Evolutionary conservation across 495 filamentous ascomycete species (phyloP).

Genomic region (Cryomyces minteri): DNA sequence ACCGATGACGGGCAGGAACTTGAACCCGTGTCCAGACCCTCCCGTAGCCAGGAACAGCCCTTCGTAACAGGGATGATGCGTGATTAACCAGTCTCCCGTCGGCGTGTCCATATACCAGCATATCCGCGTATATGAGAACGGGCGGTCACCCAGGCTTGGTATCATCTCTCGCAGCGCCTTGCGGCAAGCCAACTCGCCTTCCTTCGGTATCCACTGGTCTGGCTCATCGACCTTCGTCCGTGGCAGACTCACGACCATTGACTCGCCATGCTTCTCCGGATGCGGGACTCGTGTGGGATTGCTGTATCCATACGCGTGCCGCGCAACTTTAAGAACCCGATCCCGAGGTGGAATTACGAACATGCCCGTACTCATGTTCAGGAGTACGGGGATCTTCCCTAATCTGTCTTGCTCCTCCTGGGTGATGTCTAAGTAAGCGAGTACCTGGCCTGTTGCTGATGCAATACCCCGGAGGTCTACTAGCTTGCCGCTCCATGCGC

Average conservation of each 20-base stretch:
- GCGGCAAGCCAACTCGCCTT: constrained; percentile 43
- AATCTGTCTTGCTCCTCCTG: constrained; percentile 46
- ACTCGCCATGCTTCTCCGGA: constrained; percentile 10
- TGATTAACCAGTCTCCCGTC: constrained; percentile 61
- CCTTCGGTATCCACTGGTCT: constrained; percentile 30
- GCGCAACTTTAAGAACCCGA: constrained; percentile 58
- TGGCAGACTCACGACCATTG: not conserved
- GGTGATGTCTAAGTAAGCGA: constrained; percentile 58
- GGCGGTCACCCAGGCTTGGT: constrained; percentile 40
- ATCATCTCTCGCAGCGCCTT: constrained; percentile 40
- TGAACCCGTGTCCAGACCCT: constrained; percentile 74
- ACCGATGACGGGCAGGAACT: constrained; percentile 75
- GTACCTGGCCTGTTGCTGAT: constrained; percentile 59
- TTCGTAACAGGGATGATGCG: constrained; percentile 48
- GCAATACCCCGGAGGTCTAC: constrained; percentile 63
- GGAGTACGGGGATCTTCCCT: constrained; percentile 46
- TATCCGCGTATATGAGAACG: constrained; percentile 50
- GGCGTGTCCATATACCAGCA: constrained; percentile 77
- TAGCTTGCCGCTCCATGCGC: constrained; percentile 64
- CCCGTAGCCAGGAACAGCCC: constrained; percentile 68
- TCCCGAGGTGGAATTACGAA: constrained; percentile 66
- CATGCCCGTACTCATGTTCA: constrained; percentile 65
- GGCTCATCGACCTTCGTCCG: not conserved
- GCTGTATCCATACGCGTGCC: constrained; percentile 66
- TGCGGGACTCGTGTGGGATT: constrained; percentile 37